phyloP scores from a whole-genome alignment of 2,329 filamentous ascomycete genomes.

The Dactylella cylindrospora region DNA sequence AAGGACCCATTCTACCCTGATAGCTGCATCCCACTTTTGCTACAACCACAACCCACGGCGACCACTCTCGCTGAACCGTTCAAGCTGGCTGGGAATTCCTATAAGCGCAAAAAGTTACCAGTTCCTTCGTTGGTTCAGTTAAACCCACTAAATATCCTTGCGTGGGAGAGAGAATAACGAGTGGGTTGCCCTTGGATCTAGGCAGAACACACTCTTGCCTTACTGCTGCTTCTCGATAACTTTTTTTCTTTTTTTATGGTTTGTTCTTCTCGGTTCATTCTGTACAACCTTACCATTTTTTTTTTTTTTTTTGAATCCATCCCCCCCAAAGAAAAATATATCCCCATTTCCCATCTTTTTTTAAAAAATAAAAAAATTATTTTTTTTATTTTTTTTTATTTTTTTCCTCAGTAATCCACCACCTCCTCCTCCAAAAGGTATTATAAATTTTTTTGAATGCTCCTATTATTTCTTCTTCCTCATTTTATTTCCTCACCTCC shows the following conservation, averaged over 20 bases:
- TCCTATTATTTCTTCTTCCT: slow-evolving; percentile 11
- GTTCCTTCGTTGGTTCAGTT: slow-evolving; percentile 41
- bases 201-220: no score
- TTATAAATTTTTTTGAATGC: slow-evolving; percentile 9
- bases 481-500: slow-evolving; percentile 7
- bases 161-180: no score
- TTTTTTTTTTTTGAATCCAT: slow-evolving; percentile 7
- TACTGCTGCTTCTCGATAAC: no score
- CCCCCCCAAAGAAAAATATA: no score
- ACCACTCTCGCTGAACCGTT: no score
- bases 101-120: slow-evolving; percentile 32
- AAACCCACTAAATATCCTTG: no score
- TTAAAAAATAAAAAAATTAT: slow-evolving; percentile 29
- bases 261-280: slow-evolving; percentile 10
- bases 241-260: slow-evolving; percentile 7
- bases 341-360: no score
- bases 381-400: slow-evolving; percentile 29
- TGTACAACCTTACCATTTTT: slow-evolving; percentile 43
- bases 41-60: no score
- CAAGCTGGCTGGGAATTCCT: slow-evolving; percentile 26
- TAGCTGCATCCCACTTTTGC: no score
- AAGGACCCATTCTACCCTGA: slow-evolving; percentile 5
- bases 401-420: no score
- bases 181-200: no score
- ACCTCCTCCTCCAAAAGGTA: no score